phyloP scores from a whole-genome alignment of 2,329 filamentous ascomycete species.

The Clarireedia paspali region DNA sequence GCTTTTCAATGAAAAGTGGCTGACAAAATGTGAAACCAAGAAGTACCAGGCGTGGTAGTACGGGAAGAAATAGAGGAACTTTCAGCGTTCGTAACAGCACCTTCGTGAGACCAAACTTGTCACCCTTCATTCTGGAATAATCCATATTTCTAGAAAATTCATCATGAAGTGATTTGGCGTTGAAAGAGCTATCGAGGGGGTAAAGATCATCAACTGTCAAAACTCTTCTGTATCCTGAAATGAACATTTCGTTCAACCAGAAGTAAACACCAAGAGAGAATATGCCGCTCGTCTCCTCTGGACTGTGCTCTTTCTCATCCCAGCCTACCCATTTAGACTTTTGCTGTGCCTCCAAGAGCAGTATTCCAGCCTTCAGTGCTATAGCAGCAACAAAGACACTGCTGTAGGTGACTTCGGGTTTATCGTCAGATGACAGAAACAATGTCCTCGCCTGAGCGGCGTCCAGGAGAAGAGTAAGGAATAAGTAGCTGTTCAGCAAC shows the following conservation, averaged over 20 bases:
- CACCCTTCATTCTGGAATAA: constrained; percentile 8
- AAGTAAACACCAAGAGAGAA: constrained; percentile 28
- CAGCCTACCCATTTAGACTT: constrained; percentile 9
- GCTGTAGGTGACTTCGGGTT: constrained; percentile 16
- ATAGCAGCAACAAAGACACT: constrained; percentile 7
- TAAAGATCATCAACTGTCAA: constrained; percentile 25
- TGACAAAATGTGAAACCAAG: constrained; percentile 20
- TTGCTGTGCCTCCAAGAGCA: constrained; percentile 14
- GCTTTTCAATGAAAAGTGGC: constrained; percentile 10
- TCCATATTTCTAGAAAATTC: constrained; percentile 8
- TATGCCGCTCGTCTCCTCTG: constrained; percentile 28
- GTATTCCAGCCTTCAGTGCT: constrained; percentile 9
- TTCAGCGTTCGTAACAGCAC: constrained; percentile 15
- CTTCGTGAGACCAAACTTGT: constrained; percentile 17
- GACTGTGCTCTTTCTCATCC: constrained; percentile 1
- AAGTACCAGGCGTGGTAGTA: constrained; percentile 14
- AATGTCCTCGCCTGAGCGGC: constrained; percentile 11
- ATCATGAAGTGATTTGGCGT: constrained; percentile 8
- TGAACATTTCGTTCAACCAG: constrained; percentile 31
- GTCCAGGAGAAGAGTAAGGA: constrained; percentile 12
- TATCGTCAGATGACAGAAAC: constrained; percentile 3
- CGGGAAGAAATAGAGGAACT: constrained; percentile 4
- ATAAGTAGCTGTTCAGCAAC: constrained; percentile 13
- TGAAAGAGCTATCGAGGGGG: constrained; percentile 13
- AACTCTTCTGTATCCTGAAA: constrained; percentile 22